Conservation (phyloP, 768 basidiomycete genomes). For the Tylopilus subfusipes region DNA sequence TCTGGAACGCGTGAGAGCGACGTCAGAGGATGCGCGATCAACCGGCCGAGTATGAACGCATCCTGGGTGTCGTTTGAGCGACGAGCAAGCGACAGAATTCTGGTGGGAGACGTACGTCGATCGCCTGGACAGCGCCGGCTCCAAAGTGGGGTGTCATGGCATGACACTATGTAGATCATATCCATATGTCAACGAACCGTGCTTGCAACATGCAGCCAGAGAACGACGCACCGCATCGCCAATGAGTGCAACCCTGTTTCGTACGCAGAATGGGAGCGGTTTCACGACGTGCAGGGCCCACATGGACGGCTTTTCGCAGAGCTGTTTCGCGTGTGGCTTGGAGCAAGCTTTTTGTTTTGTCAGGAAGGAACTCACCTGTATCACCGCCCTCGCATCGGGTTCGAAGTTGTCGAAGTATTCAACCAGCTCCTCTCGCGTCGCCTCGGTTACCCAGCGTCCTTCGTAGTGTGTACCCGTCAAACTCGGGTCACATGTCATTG, state of each 20-base stretch:
- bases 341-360: background rate
- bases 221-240: slow-evolving; percentile 45
- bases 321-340: slow-evolving; percentile 18
- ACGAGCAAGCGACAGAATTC: background rate
- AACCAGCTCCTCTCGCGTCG: slow-evolving; percentile 30
- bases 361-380: slow-evolving; percentile 20
- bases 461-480: slow-evolving; percentile 32
- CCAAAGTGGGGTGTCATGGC: background rate
- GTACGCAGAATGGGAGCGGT: slow-evolving; percentile 38
- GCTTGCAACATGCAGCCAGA: background rate
- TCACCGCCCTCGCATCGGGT: slow-evolving; percentile 29
- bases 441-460: slow-evolving; percentile 30
- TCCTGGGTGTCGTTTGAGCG: background rate
- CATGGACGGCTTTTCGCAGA: slow-evolving; percentile 34
- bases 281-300: slow-evolving; percentile 46
- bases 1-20: slow-evolving; percentile 1
- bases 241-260: slow-evolving; percentile 41
- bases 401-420: slow-evolving; percentile 34
- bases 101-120: slow-evolving; percentile 2
- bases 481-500: slow-evolving; percentile 26
- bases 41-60: too few species aligned
- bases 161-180: background rate
- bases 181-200: too few species aligned
- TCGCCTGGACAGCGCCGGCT: background rate
- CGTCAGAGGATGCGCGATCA: slow-evolving; percentile 15